A percentile compares a stretch with the other conserved stretches of the same genome.
Evolutionary conservation across 2,329 filamentous ascomycete genomes (phyloP).

Genomic region (Fusarium sp.): DNA sequence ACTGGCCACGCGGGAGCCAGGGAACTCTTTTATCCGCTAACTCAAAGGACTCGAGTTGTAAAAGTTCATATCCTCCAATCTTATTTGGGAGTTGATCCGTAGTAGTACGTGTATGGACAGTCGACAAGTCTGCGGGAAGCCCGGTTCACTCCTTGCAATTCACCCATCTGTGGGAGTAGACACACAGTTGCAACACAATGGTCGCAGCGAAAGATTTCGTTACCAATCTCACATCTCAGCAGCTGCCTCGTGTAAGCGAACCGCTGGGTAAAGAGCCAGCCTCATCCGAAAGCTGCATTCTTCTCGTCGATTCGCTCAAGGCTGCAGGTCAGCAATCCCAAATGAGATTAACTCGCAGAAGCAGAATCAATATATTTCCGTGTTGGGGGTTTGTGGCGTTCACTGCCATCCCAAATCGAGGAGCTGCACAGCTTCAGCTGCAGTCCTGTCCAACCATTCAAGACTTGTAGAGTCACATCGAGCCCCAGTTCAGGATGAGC

Average conservation of each 20-base stretch:
- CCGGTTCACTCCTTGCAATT: background rate
- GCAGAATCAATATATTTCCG: constrained; percentile 16
- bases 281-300: constrained; percentile 26
- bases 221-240: constrained; percentile 29
- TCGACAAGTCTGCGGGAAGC: background rate
- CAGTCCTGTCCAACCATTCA: constrained; percentile 27
- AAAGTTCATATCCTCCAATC: constrained; percentile 17
- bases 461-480: constrained; percentile 23
- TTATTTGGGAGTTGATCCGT: constrained; percentile 21
- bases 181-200: background rate
- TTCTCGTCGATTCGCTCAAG: constrained; percentile 26
- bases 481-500: constrained; percentile 4
- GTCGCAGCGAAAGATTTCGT: background rate
- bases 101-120: background rate
- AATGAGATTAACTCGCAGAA: constrained; percentile 34
- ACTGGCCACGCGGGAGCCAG: constrained; percentile 41
- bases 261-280: constrained; percentile 9
- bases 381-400: constrained; percentile 17
- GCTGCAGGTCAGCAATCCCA: constrained; percentile 20
- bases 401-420: constrained; percentile 13
- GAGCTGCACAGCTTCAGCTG: constrained; percentile 14
- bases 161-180: background rate
- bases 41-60: constrained; percentile 21
- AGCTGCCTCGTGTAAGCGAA: constrained; percentile 17
- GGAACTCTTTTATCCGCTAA: constrained; percentile 32